phyloP scores from a whole-genome alignment of 768 basidiomycete species.

The Boletus rex-veris region DNA sequence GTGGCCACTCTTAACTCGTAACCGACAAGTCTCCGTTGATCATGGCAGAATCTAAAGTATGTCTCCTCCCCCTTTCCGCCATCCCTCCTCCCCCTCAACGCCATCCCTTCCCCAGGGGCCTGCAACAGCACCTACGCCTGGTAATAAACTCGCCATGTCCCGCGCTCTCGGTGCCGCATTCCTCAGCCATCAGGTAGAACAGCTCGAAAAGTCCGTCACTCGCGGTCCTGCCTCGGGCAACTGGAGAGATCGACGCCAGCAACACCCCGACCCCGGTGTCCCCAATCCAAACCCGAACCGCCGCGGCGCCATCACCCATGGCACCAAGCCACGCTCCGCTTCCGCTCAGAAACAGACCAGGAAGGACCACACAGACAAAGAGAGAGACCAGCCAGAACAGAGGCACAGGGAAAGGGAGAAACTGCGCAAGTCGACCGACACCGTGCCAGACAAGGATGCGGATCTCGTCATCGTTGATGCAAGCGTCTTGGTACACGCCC shows the following conservation, averaged over 20 bases:
- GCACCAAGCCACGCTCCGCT: slow-evolving; percentile 23
- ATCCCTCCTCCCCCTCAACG: neutral
- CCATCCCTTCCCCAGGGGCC: slow-evolving; percentile 14
- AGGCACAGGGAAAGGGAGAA: slow-evolving; percentile 18
- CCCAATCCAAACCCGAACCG: slow-evolving; percentile 18
- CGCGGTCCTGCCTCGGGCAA: slow-evolving; percentile 52
- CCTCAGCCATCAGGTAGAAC: slow-evolving; percentile 83
- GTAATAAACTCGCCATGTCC: slow-evolving; percentile 80
- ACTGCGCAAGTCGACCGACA: slow-evolving; percentile 24
- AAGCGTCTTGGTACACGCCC: slow-evolving; percentile 74
- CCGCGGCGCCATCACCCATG: slow-evolving; percentile 10
- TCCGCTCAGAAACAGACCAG: slow-evolving; percentile 20
- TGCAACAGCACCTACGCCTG: slow-evolving; percentile 33
- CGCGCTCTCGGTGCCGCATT: slow-evolving; percentile 85
- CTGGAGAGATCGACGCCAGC: slow-evolving; percentile 53
- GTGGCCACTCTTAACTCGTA: too few relatives aligned
- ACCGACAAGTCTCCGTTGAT: too few relatives aligned
- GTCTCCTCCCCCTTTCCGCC: neutral
- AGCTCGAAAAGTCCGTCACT: slow-evolving; percentile 74
- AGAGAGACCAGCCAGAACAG: slow-evolving; percentile 20
- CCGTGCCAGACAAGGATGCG: slow-evolving; percentile 52
- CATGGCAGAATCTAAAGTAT: slow-evolving; percentile 24
- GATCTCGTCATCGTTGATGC: slow-evolving; percentile 79
- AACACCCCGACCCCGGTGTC: slow-evolving; percentile 13
- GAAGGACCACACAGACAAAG: slow-evolving; percentile 21